Base-by-base conservation (phyloP, 1,284 basidiomycete genomes). In the Cutaneotrichosporon dermatis region DNA sequence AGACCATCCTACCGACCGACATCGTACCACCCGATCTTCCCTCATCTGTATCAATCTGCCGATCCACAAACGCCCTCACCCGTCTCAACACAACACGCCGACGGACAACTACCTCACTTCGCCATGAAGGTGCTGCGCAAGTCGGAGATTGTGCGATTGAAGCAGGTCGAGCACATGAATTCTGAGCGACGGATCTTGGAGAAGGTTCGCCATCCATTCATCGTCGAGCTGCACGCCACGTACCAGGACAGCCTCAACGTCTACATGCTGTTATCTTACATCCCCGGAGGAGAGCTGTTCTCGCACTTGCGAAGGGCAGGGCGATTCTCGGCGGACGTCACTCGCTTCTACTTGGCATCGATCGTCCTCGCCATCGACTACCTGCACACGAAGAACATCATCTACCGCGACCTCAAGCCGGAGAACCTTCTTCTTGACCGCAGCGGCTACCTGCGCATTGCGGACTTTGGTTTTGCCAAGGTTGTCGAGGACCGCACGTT, bases 101-200 rank as follows among this genome's bases (percentile, higher is more conserved):
- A 77, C 54, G 69, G 69, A 39, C 73, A 75, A 49, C 61, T 77
- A 51, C 76, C 78, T 0, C 78, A 79, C 59, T 82, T 80, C 66
- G 80, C 80, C 9, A 77, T 82, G 75, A 84, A 84, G 72, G 81
- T 83, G 6, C 68, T 84, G 41, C 72, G 76, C 42, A 83, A 84
- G 69, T 70, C 74, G 5, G 80, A 83, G 61, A 77, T 83, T 56
- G 80, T 83, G 36, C 73, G 79, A 33, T 67, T 83, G 39, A 81
- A 82, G 63, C 83, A 84, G 66, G 80, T 84, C 41, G 81, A 83
- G 67, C 83, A 84, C 64, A 81, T 82, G 71, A 83, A 82, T 66
- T 81, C 79, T 37, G 83, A 84, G 64, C 75, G 81, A 16, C 73
- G 71, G 52, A 82, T 83, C 55, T 74, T 84, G 46, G 80, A 80